Percentiles rank a stretch among this genome's conserved stretches.
Evolutionary conservation across 768 basidiomycete species (phyloP).

Genomic region (Clitopilus passeckerianus): DNA sequence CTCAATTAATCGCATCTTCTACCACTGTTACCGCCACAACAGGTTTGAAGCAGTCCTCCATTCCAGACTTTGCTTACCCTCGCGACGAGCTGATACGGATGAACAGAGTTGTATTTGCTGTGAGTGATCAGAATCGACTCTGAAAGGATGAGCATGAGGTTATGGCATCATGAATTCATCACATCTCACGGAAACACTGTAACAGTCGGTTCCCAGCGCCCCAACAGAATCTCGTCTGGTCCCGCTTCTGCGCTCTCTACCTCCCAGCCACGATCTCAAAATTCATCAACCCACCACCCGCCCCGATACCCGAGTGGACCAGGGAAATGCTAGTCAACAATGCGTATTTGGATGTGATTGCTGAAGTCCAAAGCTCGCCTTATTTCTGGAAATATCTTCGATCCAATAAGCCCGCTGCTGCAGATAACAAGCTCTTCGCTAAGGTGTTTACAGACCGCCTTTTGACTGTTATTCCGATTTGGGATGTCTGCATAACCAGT

Average conservation of each 20-base stretch:
- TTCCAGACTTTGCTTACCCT: not conserved
- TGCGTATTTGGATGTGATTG: not conserved
- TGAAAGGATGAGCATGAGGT: no score
- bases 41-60: not conserved
- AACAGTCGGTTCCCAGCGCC: not conserved
- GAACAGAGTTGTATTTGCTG: not conserved
- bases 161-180: not conserved
- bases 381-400: not conserved
- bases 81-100: not conserved
- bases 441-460: not conserved
- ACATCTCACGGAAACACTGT: not conserved
- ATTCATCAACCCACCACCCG: constrained; percentile 5
- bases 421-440: no score
- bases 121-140: no score
- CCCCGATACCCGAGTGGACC: not conserved
- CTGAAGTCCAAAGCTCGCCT: not conserved
- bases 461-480: not conserved
- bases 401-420: not conserved
- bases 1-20: no score
- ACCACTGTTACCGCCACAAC: not conserved
- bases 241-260: constrained; percentile 12
- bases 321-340: not conserved
- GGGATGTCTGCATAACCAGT: not conserved
- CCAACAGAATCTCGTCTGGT: constrained; percentile 11
- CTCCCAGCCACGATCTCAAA: constrained; percentile 11